Percentiles rank a stretch among this genome's conserved stretches.
phyloP scores from a whole-genome alignment of 192 early-diverging fungal genomes.

The Helicostylum pulchrum region DNA sequence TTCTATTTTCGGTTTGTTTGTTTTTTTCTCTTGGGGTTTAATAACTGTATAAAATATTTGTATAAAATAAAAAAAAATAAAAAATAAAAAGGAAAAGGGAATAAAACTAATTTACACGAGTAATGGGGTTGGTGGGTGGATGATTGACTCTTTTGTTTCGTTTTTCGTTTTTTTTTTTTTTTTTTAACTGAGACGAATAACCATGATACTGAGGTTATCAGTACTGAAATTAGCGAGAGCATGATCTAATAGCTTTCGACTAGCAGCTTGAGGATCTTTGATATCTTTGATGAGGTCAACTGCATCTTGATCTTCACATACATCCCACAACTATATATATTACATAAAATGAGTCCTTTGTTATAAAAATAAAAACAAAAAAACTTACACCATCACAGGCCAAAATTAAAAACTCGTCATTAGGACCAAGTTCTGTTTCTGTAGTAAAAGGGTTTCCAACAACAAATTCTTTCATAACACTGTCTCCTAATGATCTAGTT shows the following conservation, averaged over 20 bases:
- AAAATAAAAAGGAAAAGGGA: background rate
- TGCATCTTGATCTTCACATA: slow-evolving; percentile 92
- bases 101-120: background rate
- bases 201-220: slow-evolving; percentile 94
- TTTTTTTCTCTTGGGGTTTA: too few species aligned
- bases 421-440: slow-evolving; percentile 71
- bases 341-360: background rate
- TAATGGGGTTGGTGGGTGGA: too few species aligned
- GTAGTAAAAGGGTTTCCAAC: slow-evolving; percentile 96
- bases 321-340: slow-evolving; percentile 85
- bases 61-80: background rate
- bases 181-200: slow-evolving; percentile 53
- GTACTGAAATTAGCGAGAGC: slow-evolving; percentile 90
- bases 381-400: slow-evolving; percentile 93
- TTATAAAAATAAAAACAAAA: slow-evolving; percentile 1
- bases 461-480: slow-evolving; percentile 94
- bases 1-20: too few species aligned
- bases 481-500: slow-evolving; percentile 92
- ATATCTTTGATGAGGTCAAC: slow-evolving; percentile 81
- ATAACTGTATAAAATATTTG: background rate
- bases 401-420: slow-evolving; percentile 84
- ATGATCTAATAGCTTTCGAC: slow-evolving; percentile 75
- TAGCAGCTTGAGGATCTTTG: slow-evolving; percentile 72
- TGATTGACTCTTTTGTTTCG: background rate
- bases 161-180: background rate